A percentile compares a stretch with the other conserved stretches of the same genome.
These are phyloP conservation scores for Cytospora schulzeri DNA, from an alignment of 2,329 filamentous ascomycete genomes.

Conservation along the genomic window DNA sequence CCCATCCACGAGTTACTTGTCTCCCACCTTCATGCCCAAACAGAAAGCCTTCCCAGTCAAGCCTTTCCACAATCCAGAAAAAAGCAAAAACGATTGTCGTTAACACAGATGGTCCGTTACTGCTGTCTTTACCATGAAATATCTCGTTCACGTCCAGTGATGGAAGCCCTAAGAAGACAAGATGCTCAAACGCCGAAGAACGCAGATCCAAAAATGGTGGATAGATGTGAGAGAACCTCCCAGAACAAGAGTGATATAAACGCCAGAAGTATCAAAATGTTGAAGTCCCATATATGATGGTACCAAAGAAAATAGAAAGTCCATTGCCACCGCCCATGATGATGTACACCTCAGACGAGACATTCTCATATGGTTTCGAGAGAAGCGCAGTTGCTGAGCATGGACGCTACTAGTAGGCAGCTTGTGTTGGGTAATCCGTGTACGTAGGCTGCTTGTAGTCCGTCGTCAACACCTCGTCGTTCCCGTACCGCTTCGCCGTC, in stretches of 20 bases:
- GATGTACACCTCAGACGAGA: conserved; percentile 4
- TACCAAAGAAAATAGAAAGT: conserved; percentile 10
- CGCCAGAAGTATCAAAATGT: conserved; percentile 3
- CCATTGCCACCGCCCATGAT: conserved; percentile 13
- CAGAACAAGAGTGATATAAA: conserved; percentile 1
- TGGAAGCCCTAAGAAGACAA: conserved; percentile 21
- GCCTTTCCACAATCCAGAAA: not conserved
- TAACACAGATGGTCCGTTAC: conserved; percentile 33
- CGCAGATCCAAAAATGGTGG: conserved; percentile 4
- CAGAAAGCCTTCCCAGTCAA: conserved; percentile 6
- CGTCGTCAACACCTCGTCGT: conserved; percentile 29
- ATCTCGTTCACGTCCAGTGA: conserved; percentile 29
- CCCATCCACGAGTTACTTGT: not conserved
- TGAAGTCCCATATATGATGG: conserved; percentile 21
- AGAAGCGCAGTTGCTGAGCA: not conserved
- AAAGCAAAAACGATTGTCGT: conserved; percentile 25
- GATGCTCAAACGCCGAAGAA: conserved; percentile 17
- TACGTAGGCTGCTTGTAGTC: conserved; percentile 17
- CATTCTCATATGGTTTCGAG: not conserved
- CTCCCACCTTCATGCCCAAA: not conserved
- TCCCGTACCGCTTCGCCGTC: conserved; percentile 29
- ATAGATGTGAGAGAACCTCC: conserved; percentile 9
- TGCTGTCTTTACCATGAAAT: conserved; percentile 30
- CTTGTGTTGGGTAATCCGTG: not conserved
- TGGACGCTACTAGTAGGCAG: not conserved